phyloP scores from a whole-genome alignment of 148 eudicot genomes.

The Cornus controversa region DNA sequence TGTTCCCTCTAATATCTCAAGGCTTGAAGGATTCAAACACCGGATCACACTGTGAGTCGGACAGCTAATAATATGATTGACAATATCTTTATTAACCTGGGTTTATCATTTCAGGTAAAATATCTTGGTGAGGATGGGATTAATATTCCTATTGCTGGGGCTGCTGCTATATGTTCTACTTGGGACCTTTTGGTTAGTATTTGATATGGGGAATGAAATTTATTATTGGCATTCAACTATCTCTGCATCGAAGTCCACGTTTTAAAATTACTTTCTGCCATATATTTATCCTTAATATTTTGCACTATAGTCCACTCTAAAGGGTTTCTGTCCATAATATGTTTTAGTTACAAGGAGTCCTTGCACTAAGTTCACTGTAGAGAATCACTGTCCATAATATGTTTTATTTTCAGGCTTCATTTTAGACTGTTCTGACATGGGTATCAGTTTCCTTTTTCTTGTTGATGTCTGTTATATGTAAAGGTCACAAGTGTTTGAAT shows the following conservation, averaged over 20 bases:
- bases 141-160: conserved; percentile 68
- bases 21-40: no score
- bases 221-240: background rate
- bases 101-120: conserved; percentile 54
- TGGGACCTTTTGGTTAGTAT: conserved; percentile 89
- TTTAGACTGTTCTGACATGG: background rate
- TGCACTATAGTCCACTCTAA: background rate
- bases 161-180: conserved; percentile 85
- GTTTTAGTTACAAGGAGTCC: background rate
- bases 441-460: background rate
- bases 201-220: background rate
- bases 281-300: background rate
- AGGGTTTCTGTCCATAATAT: background rate
- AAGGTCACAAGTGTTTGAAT: background rate
- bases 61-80: background rate
- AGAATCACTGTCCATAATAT: no score
- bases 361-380: no score
- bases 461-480: background rate
- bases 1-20: no score
- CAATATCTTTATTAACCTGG: background rate
- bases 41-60: no score
- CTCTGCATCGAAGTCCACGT: background rate
- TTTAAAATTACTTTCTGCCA: no score
- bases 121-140: conserved; percentile 92
- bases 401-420: no score